Evolutionary conservation across 1,284 basidiomycete genomes (phyloP).

Genomic region (Fomitiporia mediterranea): DNA sequence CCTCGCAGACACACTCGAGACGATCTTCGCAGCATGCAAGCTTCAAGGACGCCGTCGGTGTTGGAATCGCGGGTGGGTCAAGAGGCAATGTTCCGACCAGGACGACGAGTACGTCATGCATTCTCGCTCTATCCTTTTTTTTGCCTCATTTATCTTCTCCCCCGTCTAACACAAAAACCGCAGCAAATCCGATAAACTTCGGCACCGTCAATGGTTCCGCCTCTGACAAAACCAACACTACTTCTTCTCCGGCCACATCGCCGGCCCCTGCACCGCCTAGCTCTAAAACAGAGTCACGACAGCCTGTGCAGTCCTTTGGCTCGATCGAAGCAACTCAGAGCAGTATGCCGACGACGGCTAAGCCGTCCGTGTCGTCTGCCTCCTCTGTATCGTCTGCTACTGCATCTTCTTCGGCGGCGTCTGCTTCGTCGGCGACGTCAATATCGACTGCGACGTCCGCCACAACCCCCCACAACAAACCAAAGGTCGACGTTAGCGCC

Average conservation of each 20-base stretch:
- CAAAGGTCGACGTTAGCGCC: slow-evolving; percentile 59
- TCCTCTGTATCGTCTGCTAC: slow-evolving; percentile 34
- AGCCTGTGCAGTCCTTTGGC: slow-evolving; percentile 22
- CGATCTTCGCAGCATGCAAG: slow-evolving; percentile 66
- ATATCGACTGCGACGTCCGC: slow-evolving; percentile 29
- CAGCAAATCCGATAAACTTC: slow-evolving; percentile 69
- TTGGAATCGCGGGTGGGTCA: slow-evolving; percentile 52
- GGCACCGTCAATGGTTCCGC: slow-evolving; percentile 60
- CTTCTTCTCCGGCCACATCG: slow-evolving; percentile 67
- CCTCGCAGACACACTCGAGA: slow-evolving; percentile 59
- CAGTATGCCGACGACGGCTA: slow-evolving; percentile 30
- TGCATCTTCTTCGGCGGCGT: slow-evolving; percentile 27
- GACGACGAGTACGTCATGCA: slow-evolving; percentile 14
- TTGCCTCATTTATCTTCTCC: background rate
- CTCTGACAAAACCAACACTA: slow-evolving; percentile 47
- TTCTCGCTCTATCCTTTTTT: slow-evolving; percentile 2
- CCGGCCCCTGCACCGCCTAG: slow-evolving; percentile 54
- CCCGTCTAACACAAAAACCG: background rate
- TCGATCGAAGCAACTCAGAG: slow-evolving; percentile 28
- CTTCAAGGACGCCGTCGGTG: slow-evolving; percentile 70
- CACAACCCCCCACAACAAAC: slow-evolving; percentile 30
- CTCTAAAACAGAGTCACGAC: slow-evolving; percentile 18
- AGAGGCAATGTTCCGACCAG: slow-evolving; percentile 54
- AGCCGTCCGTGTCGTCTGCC: slow-evolving; percentile 33
- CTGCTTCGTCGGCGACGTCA: slow-evolving; percentile 30